A percentile compares a stretch with the other conserved stretches of the same genome.
These are phyloP conservation scores for Dictyostelium brefeldianum DNA, from an alignment of 78 protist genomes.

Conservation along the genomic window DNA sequence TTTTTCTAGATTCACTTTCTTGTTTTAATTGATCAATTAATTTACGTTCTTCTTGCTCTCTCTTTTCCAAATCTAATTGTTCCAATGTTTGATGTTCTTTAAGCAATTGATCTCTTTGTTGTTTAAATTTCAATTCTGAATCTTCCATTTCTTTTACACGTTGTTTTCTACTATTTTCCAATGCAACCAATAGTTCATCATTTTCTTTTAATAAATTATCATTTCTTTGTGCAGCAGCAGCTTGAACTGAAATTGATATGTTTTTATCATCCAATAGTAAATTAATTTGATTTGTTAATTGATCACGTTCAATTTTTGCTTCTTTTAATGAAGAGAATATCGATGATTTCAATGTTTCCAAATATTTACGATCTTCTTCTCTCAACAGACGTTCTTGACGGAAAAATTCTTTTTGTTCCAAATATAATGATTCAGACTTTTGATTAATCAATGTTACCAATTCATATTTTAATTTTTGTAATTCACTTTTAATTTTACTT, in stretches of 20 bases:
- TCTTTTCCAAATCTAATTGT: background rate
- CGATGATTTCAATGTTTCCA: slow-evolving; percentile 44
- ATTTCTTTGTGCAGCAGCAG: background rate
- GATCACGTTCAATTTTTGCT: slow-evolving; percentile 52
- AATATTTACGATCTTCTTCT: slow-evolving; percentile 70
- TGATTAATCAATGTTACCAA: background rate
- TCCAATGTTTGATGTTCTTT: slow-evolving; percentile 25
- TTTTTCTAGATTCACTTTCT: slow-evolving; percentile 32
- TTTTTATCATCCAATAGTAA: background rate
- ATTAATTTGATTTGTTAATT: slow-evolving; percentile 39
- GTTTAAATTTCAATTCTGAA: slow-evolving; percentile 11
- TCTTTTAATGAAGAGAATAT: slow-evolving; percentile 50
- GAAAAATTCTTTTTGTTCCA: slow-evolving; percentile 39
- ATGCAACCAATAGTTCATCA: slow-evolving; percentile 37
- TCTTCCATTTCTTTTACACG: slow-evolving; percentile 51
- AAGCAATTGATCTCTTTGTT: slow-evolving; percentile 35
- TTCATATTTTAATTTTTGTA: slow-evolving; percentile 58
- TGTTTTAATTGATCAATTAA: slow-evolving; percentile 51
- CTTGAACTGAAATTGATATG: background rate
- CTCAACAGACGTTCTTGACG: slow-evolving; percentile 38
- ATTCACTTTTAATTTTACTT: slow-evolving; percentile 20
- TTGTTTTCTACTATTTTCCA: slow-evolving; percentile 29
- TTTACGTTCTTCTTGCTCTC: slow-evolving; percentile 40
- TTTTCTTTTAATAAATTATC: slow-evolving; percentile 33
- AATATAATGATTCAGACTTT: slow-evolving; percentile 18